A percentile compares a stretch with the other conserved stretches of the same genome.
phyloP scores from a whole-genome alignment of 2,329 filamentous ascomycete species.

The Pyrenophora seminiperda region DNA sequence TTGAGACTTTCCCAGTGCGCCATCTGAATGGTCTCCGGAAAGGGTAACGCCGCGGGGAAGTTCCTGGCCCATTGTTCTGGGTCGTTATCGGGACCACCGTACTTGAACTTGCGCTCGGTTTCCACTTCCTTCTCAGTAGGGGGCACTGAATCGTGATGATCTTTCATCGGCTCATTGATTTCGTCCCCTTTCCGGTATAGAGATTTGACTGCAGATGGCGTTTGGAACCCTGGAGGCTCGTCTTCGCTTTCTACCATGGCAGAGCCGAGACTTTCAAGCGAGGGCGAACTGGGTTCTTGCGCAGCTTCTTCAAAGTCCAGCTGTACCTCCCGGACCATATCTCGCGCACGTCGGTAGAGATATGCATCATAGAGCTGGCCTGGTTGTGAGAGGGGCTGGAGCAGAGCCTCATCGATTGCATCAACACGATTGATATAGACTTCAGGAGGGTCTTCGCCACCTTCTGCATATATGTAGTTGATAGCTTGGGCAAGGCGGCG shows the following conservation, averaged over 20 bases:
- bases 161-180: not conserved
- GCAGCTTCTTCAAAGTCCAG: constrained; percentile 18
- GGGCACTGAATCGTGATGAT: not conserved
- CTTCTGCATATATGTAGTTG: constrained; percentile 32
- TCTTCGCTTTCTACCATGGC: constrained; percentile 10
- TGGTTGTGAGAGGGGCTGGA: constrained; percentile 24
- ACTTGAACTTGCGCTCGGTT: constrained; percentile 24
- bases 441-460: constrained; percentile 24
- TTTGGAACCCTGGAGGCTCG: constrained; percentile 8
- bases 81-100: constrained; percentile 33
- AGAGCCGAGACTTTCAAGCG: not conserved
- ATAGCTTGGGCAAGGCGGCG: constrained; percentile 34
- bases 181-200: constrained; percentile 1
- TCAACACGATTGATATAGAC: constrained; percentile 30
- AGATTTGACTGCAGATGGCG: constrained; percentile 1
- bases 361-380: constrained; percentile 24
- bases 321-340: constrained; percentile 28
- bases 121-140: not conserved
- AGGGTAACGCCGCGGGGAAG: constrained; percentile 28
- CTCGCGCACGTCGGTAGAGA: constrained; percentile 26
- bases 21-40: constrained; percentile 37
- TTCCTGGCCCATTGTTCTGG: constrained; percentile 30
- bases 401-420: constrained; percentile 32
- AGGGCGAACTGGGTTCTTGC: constrained; percentile 1
- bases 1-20: constrained; percentile 38